Evolutionary conservation across 2,329 filamentous ascomycete genomes (phyloP).

Genomic region (Cephalotrichum gorgonifer): DNA sequence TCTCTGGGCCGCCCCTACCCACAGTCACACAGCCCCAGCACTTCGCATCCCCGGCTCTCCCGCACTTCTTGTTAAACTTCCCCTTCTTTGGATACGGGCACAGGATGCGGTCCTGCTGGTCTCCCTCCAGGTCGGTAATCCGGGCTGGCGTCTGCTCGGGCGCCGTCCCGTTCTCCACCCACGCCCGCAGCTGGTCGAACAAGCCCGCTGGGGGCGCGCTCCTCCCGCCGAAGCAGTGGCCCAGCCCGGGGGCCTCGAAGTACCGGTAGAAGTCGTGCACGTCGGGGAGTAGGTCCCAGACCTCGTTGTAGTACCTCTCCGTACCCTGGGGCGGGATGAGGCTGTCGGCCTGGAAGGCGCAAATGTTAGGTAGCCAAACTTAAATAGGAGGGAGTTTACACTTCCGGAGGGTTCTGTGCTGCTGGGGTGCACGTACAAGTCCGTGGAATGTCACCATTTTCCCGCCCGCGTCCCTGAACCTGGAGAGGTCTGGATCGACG

Average conservation of each 20-base stretch:
- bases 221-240: constrained; percentile 28
- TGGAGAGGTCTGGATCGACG: constrained; percentile 16
- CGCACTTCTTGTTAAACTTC: not conserved
- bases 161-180: constrained; percentile 22
- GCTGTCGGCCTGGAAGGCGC: constrained; percentile 18
- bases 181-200: constrained; percentile 22
- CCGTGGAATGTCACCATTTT: constrained; percentile 33
- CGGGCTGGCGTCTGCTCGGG: not conserved
- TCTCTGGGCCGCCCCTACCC: too few species aligned
- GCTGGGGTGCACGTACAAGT: not conserved
- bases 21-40: not conserved
- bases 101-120: not conserved
- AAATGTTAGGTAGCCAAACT: not conserved
- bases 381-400: not conserved
- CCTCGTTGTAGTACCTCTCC: constrained; percentile 20
- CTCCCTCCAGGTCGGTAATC: not conserved
- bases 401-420: not conserved
- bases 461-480: constrained; percentile 21
- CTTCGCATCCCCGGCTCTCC: not conserved
- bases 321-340: constrained; percentile 21
- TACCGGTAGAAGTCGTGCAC: constrained; percentile 38
- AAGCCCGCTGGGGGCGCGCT: constrained; percentile 22
- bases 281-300: constrained; percentile 9
- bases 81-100: constrained; percentile 2
- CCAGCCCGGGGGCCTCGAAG: constrained; percentile 40